Base-by-base conservation (phyloP, 257 asterid species). In the Sherardia arvensis region DNA sequence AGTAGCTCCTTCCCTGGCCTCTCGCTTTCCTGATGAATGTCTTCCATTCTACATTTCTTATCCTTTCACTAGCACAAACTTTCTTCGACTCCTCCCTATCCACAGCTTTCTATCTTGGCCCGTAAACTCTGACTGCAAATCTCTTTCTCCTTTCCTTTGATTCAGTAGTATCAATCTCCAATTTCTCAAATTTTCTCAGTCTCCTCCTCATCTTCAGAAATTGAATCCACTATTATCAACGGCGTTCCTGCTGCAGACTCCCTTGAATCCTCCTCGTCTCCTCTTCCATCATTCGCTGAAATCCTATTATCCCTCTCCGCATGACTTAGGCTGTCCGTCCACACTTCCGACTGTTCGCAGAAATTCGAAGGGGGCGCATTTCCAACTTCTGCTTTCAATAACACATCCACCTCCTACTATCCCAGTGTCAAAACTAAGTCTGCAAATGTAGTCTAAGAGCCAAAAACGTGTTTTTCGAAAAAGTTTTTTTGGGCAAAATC, bases 51-150 rank as follows among this genome's bases (percentile, higher is more conserved):
- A 33, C 47, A 48, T 3, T 33, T 47, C 67, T 53, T 45, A 58
- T 26, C 47, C 55, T 3, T 33, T 27, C 47, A 18, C 18, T 62
- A 30, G 51, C 69, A 76, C 70, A 47, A 56, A 57, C 53, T 58
- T 74, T 59, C 61, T 69, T 56, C 60, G 76, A 54, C 65, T 69
- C 77, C n/a, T 63, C 62, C 45, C 60, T 60, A 29, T 56, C 69
- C 73, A 69, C 53, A 55, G 38, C 8, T 9, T 6, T 33, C 38
- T 33, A 4, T 33, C 38, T 33, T 34, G 40, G 40, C 40, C 40
- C 9, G 7, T 12, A 0, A 7, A 10, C n/a, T n/a, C n/a, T n/a
- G n/a, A n/a, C n/a, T n/a, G n/a, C n/a, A n/a, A n/a, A n/a, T n/a
- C n/a, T n/a, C n/a, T n/a, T n/a, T n/a, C n/a, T n/a, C n/a, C n/a